Evolutionary conservation across 768 basidiomycete species (phyloP), one percentile per base, ranked within the genome.

Genomic region (Podaxis pistillaris): DNA sequence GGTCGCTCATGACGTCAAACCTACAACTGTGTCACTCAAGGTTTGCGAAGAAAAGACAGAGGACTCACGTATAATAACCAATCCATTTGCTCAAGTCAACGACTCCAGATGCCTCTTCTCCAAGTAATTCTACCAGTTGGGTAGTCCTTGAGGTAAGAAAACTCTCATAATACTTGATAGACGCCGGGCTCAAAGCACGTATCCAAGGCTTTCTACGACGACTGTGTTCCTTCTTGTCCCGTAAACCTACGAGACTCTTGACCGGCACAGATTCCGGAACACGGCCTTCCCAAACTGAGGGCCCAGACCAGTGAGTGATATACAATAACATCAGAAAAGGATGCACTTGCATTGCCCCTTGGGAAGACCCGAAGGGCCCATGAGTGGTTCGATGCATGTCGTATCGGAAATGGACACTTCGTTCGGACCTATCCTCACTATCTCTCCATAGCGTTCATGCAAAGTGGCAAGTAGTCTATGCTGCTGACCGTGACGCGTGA

Each of bases 1-100:
- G 70, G 62, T 79, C 78, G 13, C 74, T 74, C 70, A 77, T 76
- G 36, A 79, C 70, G 64, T 79, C 78, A 62, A 72, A 74, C 30
- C 77, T 79, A n/a, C 5, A 49, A 47, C 26, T n/a, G 11, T 13
- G 26, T 56, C 6, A 59, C 36, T 46, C 11, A 3, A 41, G 54
- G 6, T 40, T 28, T 24, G 9, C 12, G 8, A 26, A 28, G 44
- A 44, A 33, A 36, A 12, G 15, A 41, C 26, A 22, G 33, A 6
- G 41, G 15, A 72, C 78, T 53, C 50, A 79, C 79, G 75, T 56
- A 64, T 77, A 79, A 64, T 66, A 78, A 49, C 68, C 68, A 44
- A 79, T 68, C 75, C 73, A 77, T 50, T 72, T 68, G 1, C 72
- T 67, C 4, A 79, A 44, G 61, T 79, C 74, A 3, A 76, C 19